A percentile compares a stretch with the other conserved stretches of the same genome.
These are phyloP conservation scores for Dendrocalamus sinicus DNA, from an alignment of 176 grass and related monocot genomes.

Conservation along the genomic window DNA sequence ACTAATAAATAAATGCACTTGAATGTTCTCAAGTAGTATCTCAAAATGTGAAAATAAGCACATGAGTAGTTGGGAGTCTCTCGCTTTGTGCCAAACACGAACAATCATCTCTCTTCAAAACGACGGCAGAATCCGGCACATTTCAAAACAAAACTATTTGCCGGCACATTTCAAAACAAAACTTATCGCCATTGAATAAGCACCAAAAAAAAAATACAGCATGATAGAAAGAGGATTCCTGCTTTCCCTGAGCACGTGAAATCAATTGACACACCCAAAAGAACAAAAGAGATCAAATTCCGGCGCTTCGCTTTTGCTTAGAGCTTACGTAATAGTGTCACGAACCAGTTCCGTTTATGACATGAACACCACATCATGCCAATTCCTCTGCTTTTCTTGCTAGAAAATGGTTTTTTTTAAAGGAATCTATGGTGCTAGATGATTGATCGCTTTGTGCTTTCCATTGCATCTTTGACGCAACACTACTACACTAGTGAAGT, in stretches of 20 bases:
- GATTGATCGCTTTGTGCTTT: not conserved
- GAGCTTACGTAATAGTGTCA: not conserved
- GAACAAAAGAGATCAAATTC: not conserved
- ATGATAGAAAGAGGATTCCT: not conserved
- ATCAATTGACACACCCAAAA: not conserved
- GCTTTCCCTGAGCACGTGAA: not conserved
- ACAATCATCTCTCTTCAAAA: no score
- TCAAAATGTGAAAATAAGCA: no score
- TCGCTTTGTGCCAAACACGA: no score
- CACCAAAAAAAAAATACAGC: not conserved
- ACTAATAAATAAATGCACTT: no score
- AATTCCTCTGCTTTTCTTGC: not conserved
- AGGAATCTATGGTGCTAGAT: not conserved
- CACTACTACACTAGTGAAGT: not conserved
- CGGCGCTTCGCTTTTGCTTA: not conserved
- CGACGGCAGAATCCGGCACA: not conserved
- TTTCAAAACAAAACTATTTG: not conserved
- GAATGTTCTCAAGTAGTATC: fast-evolving
- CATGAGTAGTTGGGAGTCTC: no score
- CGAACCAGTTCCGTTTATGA: not conserved
- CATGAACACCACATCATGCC: not conserved
- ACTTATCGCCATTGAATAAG: not conserved
- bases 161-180: not conserved
- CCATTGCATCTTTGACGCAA: not conserved
- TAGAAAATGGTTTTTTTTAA: no score